Conservation (phyloP, 1,139 yeast genomes). For the Hansenula lynferdii region DNA sequence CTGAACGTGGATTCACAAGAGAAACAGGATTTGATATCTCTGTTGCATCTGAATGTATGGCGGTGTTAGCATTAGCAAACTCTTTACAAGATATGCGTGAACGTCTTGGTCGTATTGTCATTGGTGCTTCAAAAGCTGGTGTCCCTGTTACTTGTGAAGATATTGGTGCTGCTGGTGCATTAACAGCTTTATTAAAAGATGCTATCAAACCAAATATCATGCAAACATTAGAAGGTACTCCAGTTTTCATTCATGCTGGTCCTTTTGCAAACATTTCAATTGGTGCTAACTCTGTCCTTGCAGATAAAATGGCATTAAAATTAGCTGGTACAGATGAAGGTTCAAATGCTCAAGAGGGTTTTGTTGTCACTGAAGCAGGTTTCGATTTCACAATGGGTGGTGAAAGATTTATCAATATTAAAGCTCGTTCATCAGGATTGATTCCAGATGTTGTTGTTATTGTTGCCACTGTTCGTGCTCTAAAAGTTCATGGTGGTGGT, state of each 20-base stretch:
- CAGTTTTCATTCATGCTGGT: conserved; percentile 97
- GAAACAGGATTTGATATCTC: conserved; percentile 94
- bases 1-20: conserved; percentile 89
- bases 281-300: conserved; percentile 93
- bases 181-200: conserved; percentile 92
- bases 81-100: conserved; percentile 83
- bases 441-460: conserved; percentile 90
- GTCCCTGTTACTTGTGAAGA: conserved; percentile 95
- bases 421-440: conserved; percentile 90
- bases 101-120: conserved; percentile 87
- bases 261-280: conserved; percentile 98
- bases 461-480: conserved; percentile 96
- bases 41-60: conserved; percentile 98
- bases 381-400: conserved; percentile 99
- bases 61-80: conserved; percentile 86
- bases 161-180: conserved; percentile 95
- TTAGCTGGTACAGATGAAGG: conserved; percentile 69
- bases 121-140: conserved; percentile 77
- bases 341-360: conserved; percentile 65
- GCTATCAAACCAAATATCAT: conserved; percentile 96
- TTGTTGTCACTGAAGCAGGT: conserved; percentile 96
- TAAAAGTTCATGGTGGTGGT: conserved; percentile 98
- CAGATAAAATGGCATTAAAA: conserved; percentile 94
- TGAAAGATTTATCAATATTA: conserved; percentile 94
- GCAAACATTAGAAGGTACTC: conserved; percentile 99